Evolutionary conservation across 148 eudicot genomes (phyloP), one percentile per base, ranked within the genome.

Genomic region (Rhododendron williamsianum): DNA sequence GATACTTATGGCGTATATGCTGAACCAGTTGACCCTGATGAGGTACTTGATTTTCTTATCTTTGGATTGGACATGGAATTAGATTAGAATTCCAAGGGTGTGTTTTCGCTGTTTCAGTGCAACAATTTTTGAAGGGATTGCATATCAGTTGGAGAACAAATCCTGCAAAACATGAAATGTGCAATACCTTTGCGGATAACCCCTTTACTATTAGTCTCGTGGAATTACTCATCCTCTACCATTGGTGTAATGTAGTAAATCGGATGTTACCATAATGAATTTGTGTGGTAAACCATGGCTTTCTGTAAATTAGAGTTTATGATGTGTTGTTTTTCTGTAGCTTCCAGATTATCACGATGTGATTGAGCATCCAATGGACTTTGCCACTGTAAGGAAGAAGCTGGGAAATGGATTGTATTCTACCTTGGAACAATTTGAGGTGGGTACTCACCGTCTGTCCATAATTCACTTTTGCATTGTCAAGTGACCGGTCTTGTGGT

Each of bases 1-100:
- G 99, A 97, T 86, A 95, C 91, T 11, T 97, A 95, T 88, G 98
- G 98, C 73, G 99, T 93, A 71, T 97, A 91, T 89, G 93, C 99
- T 21, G 99, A 95, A 56, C 98, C 99, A 0, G 98, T 95, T 82
- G 98, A 95, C 91, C 98, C 99, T 21, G 99, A 97, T 48, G 99
- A 97, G 98, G 99, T 97, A 84, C 35, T 80, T 21, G 27, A 46
- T 78, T 85, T 43, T 54, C 16, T 23, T 77, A 23, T 74, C 41
- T 12, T 69, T 67, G 27, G 18, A 69, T 69, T 69, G 74, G 74
- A 10, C 73, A 21, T 67, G 33, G 33, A 4, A 25, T 67, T 25
- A 67, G 33, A 67, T 25, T 25, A 67, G 9, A 10, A 67, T n/a
- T 67, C 15, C 33, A 9, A 25, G 15, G 35, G 73, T 27, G 74